phyloP scores from a whole-genome alignment of 2,329 filamentous ascomycete species.

The Penicillium sp. region DNA sequence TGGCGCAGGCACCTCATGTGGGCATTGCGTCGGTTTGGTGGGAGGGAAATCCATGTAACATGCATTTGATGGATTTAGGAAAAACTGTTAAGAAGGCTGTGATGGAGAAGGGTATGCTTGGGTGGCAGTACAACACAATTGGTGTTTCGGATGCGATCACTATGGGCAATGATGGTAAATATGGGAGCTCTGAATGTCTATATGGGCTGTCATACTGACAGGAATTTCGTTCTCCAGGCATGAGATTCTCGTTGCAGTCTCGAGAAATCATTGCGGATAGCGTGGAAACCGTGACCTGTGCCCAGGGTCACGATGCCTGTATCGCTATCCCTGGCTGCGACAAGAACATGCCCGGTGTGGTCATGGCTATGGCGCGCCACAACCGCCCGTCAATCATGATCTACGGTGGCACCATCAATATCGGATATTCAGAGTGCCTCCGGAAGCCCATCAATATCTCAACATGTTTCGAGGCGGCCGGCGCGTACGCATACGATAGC shows the following conservation, averaged over 20 bases:
- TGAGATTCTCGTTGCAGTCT: slow-evolving; percentile 89
- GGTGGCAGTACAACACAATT: slow-evolving; percentile 91
- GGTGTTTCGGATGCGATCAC: slow-evolving; percentile 90
- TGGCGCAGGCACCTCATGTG: slow-evolving; percentile 89
- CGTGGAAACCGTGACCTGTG: slow-evolving; percentile 89
- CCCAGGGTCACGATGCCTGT: slow-evolving; percentile 89
- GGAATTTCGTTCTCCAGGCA: slow-evolving; percentile 56
- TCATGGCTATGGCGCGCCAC: slow-evolving; percentile 87
- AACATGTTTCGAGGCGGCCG: slow-evolving; percentile 83
- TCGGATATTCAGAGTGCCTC: slow-evolving; percentile 76
- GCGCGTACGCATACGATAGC: slow-evolving; percentile 75
- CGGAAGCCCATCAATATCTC: slow-evolving; percentile 82
- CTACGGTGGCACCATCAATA: slow-evolving; percentile 87
- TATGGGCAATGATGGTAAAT: slow-evolving; percentile 83
- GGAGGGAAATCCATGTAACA: slow-evolving; percentile 94
- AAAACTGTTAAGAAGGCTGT: slow-evolving; percentile 83
- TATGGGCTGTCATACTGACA: background rate
- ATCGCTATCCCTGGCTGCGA: slow-evolving; percentile 92
- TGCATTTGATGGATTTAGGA: slow-evolving; percentile 76
- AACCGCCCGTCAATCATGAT: slow-evolving; percentile 94
- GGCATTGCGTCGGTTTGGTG: slow-evolving; percentile 93
- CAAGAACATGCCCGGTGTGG: slow-evolving; percentile 94
- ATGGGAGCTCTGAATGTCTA: slow-evolving; percentile 15
- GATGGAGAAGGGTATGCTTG: slow-evolving; percentile 80
- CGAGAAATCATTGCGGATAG: slow-evolving; percentile 92